These are phyloP conservation scores for Alternaria ethzedia DNA, from an alignment of 2,329 filamentous ascomycete genomes.

Conservation along the genomic window DNA sequence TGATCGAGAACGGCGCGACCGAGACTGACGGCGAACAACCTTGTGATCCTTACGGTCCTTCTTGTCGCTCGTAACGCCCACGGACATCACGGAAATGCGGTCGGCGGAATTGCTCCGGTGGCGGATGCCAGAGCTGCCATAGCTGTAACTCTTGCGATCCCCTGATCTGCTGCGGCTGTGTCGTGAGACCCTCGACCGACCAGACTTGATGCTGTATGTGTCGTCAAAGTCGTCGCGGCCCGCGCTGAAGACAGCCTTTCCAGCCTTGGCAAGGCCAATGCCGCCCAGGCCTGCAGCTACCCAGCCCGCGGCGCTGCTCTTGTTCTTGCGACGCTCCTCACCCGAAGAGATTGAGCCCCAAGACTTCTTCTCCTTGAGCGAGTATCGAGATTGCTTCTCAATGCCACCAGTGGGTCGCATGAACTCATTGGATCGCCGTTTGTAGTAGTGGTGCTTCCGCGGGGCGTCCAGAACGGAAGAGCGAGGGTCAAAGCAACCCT, in stretches of 20 bases:
- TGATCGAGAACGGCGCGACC: slow-evolving; percentile 33
- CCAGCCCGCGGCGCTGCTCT: slow-evolving; percentile 56
- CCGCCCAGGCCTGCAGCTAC: slow-evolving; percentile 62
- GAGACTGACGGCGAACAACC: slow-evolving; percentile 36
- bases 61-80: slow-evolving; percentile 42
- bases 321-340: slow-evolving; percentile 48
- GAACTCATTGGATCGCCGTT: slow-evolving; percentile 53
- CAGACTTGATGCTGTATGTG: slow-evolving; percentile 65
- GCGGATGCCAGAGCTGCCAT: slow-evolving; percentile 50
- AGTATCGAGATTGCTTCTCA: slow-evolving; percentile 65
- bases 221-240: slow-evolving; percentile 63
- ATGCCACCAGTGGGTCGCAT: slow-evolving; percentile 57
- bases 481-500: slow-evolving; percentile 68
- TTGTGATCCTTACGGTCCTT: slow-evolving; percentile 48
- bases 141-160: slow-evolving; percentile 53
- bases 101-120: slow-evolving; percentile 49
- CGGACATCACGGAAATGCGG: slow-evolving; percentile 41
- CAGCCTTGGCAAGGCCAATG: slow-evolving; percentile 59
- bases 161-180: slow-evolving; percentile 48
- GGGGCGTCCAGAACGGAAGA: slow-evolving; percentile 64
- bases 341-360: slow-evolving; percentile 40
- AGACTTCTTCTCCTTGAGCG: slow-evolving; percentile 38
- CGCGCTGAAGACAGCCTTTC: slow-evolving; percentile 60
- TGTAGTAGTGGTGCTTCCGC: slow-evolving; percentile 64
- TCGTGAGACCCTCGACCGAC: slow-evolving; percentile 46